Percentiles rank a stretch among this genome's conserved stretches.
Evolutionary conservation across 2,329 filamentous ascomycete species (phyloP).

Genomic region (Trichoderma aggressivum): DNA sequence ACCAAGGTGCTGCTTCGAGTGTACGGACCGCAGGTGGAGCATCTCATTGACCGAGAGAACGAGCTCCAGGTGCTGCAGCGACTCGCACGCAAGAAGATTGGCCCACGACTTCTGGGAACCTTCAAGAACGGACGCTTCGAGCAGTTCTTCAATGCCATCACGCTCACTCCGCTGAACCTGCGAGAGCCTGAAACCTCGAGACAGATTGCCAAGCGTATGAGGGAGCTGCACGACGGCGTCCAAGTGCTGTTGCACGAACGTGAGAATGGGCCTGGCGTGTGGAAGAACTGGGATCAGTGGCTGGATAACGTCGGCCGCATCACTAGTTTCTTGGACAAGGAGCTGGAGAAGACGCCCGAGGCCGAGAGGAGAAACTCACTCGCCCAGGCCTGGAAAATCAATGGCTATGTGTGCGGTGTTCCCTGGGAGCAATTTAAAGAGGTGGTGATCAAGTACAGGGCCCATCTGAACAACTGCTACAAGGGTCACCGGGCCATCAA

Average conservation of each 20-base stretch:
- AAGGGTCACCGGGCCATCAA: slow-evolving; percentile 65
- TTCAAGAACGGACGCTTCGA: slow-evolving; percentile 96
- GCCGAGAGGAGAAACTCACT: slow-evolving; percentile 26
- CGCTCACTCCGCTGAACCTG: slow-evolving; percentile 73
- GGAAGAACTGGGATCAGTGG: slow-evolving; percentile 95
- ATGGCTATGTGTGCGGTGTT: slow-evolving; percentile 76
- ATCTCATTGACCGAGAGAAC: slow-evolving; percentile 89
- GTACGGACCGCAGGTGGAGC: slow-evolving; percentile 92
- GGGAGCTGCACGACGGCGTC: slow-evolving; percentile 90
- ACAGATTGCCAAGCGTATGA: slow-evolving; percentile 96
- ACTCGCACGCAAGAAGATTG: slow-evolving; percentile 87
- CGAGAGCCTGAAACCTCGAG: slow-evolving; percentile 78
- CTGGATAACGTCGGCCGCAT: slow-evolving; percentile 62
- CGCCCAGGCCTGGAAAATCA: slow-evolving; percentile 58
- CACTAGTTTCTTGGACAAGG: slow-evolving; percentile 53
- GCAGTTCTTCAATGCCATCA: slow-evolving; percentile 82
- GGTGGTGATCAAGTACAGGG: slow-evolving; percentile 73
- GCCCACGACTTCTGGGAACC: slow-evolving; percentile 83
- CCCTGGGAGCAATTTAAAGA: slow-evolving; percentile 76
- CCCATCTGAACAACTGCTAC: slow-evolving; percentile 69
- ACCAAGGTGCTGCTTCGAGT: slow-evolving; percentile 81
- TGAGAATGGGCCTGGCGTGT: slow-evolving; percentile 75
- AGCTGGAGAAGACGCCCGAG: slow-evolving; percentile 48
- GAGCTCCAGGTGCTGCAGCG: slow-evolving; percentile 84
- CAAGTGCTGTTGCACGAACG: slow-evolving; percentile 78